Base-by-base conservation (phyloP, 2,329 filamentous ascomycete species). In the Colletotrichum spinosum region DNA sequence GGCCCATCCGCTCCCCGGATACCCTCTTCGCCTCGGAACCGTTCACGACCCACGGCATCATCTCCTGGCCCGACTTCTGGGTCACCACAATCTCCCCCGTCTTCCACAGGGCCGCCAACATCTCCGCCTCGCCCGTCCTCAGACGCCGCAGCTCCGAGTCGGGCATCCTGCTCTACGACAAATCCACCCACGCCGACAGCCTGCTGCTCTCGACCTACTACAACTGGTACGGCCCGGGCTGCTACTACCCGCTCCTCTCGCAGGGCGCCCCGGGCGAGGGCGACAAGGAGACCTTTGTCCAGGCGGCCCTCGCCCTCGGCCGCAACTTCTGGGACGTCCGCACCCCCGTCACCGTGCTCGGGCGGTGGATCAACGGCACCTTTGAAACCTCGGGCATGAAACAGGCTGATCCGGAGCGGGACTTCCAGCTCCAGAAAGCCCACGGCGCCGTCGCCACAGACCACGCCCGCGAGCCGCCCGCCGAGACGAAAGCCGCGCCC, bases 61-160 rank as follows among this genome's bases (percentile, higher is more conserved):
- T 89, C 13, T 80, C 82, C 13, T 89, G 85, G 85, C 86, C 86
- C 13, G 86, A 88, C 70, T 86, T 81, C 70, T 85, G 81, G 80
- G 75, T 76, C 34, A 73, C 78, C 5, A 80, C 79, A 0, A 73
- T 76, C 4, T 81, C 80, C 1, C 77, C 78, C 0, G 71, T 75
- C 48, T 83, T 81, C 71, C 85, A 82, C 70, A 71, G 79, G 37
- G 79, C 86, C 49, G 74, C 80, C 10, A 74, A 72, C 48, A 72
- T 77, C 13, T 10, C 69, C 4, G 70, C 74, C 3, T 76, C 79
- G 3, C 69, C 75, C 2, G 67, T 78, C 12, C 64, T 69, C 2
- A 68, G 73, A 25, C 73, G 75, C 17, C 55, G 76, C 34, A 79
- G 78, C 15, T 81, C 80, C 12, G 83, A 86, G 71, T 80, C 82